phyloP scores from a whole-genome alignment of 768 basidiomycete species.

The Amanita brunnescens region DNA sequence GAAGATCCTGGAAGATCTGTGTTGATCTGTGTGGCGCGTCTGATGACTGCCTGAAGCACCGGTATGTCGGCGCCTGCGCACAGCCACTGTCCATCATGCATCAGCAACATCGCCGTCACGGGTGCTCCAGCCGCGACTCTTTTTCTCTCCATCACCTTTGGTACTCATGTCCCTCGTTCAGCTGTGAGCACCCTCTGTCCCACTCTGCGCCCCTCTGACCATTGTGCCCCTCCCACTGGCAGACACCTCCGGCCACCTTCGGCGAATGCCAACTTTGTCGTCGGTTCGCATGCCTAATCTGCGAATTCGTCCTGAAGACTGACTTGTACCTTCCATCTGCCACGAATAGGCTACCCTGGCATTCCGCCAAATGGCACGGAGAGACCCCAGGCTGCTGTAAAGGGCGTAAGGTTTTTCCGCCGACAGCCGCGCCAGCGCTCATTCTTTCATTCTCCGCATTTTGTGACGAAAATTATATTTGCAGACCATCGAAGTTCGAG shows the following conservation, averaged over 20 bases:
- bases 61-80: no score
- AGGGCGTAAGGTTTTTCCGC: no score
- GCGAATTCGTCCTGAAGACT: background rate
- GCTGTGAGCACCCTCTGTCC: background rate
- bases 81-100: no score
- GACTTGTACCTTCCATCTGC: slow-evolving; percentile 7
- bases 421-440: no score
- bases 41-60: no score
- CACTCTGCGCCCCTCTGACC: background rate
- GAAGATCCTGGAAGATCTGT: no score
- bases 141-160: background rate
- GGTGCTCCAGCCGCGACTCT: background rate
- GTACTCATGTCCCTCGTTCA: slow-evolving; percentile 2
- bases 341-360: slow-evolving; percentile 65
- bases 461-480: background rate
- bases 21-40: no score
- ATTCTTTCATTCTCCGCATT: no score
- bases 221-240: background rate
- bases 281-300: slow-evolving; percentile 39
- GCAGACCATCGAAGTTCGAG: slow-evolving; percentile 81
- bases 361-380: slow-evolving; percentile 74
- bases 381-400: no score
- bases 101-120: background rate
- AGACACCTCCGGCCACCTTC: slow-evolving; percentile 80
- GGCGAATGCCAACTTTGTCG: slow-evolving; percentile 84